phyloP scores from a whole-genome alignment of 495 filamentous ascomycete genomes.

The Podospora sp. region DNA sequence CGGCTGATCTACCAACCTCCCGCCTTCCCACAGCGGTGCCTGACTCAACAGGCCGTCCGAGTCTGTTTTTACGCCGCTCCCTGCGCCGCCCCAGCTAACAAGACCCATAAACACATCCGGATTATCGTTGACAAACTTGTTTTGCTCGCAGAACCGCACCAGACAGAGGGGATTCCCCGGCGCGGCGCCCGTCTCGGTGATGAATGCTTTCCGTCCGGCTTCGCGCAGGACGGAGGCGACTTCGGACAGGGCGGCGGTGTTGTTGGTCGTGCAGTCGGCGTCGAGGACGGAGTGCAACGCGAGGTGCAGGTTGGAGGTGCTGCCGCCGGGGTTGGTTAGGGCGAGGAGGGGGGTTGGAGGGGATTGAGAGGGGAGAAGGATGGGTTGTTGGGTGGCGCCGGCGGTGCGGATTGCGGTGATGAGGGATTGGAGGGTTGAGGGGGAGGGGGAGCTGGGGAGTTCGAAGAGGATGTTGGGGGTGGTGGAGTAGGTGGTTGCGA shows the following conservation, averaged over 20 bases:
- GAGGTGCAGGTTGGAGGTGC: conserved; percentile 56
- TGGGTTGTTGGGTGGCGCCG: conserved; percentile 59
- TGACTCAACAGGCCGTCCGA: conserved; percentile 44
- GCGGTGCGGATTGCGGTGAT: conserved; percentile 62
- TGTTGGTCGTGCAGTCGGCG: conserved; percentile 54
- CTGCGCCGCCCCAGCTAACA: conserved; percentile 53
- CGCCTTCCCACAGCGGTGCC: conserved; percentile 46
- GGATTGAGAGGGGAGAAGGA: conserved; percentile 52
- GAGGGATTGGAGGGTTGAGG: conserved; percentile 54
- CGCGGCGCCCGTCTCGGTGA: conserved; percentile 58
- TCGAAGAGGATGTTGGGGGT: conserved; percentile 58
- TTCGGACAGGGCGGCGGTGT: conserved; percentile 50
- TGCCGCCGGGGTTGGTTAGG: conserved; percentile 59
- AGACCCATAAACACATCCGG: conserved; percentile 56
- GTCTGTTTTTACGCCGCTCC: conserved; percentile 47
- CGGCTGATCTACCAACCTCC: conserved; percentile 41
- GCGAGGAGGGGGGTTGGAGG: conserved; percentile 47
- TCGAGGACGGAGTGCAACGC: conserved; percentile 60
- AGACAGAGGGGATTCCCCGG: conserved; percentile 35
- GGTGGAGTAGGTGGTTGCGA: conserved; percentile 57
- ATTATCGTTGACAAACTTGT: conserved; percentile 50
- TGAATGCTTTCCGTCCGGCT: conserved; percentile 53
- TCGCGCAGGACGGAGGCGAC: conserved; percentile 52
- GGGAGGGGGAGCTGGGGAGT: conserved; percentile 54
- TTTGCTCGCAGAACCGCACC: conserved; percentile 49